Evolutionary conservation across 2,329 filamentous ascomycete species (phyloP).

Genomic region (Chaetomiaceae sp.): DNA sequence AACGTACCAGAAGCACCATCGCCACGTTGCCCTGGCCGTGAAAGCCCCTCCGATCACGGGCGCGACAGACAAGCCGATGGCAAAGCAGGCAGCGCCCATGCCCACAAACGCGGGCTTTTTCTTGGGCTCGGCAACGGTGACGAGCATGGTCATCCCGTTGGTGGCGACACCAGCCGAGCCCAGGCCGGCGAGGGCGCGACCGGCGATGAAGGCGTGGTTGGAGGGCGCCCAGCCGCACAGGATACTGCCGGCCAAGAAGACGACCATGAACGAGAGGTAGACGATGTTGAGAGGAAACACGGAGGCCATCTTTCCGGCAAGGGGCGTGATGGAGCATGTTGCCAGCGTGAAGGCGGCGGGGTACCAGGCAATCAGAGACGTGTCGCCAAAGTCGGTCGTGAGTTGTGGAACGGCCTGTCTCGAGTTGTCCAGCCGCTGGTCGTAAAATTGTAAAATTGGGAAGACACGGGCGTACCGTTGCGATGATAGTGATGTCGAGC

Average conservation of each 20-base stretch:
- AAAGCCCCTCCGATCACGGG: slow-evolving; percentile 22
- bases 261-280: background rate
- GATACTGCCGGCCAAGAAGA: background rate
- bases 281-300: background rate
- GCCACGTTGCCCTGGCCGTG: too few species aligned
- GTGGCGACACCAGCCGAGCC: slow-evolving; percentile 5
- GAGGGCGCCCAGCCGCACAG: background rate
- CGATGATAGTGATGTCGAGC: background rate
- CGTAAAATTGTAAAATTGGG: too few species aligned
- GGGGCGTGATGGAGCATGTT: background rate
- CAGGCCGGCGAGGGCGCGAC: slow-evolving; percentile 1
- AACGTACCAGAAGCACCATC: too few species aligned
- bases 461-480: background rate
- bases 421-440: too few species aligned
- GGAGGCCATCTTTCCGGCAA: background rate
- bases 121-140: background rate
- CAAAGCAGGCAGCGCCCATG: background rate
- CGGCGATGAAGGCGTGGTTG: background rate
- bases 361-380: background rate
- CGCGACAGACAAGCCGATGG: background rate
- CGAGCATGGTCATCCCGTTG: background rate
- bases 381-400: background rate
- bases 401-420: background rate
- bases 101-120: background rate
- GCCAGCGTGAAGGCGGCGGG: background rate